phyloP scores from a whole-genome alignment of 805 yeast genomes.

The Candida khao-thaluensis region DNA sequence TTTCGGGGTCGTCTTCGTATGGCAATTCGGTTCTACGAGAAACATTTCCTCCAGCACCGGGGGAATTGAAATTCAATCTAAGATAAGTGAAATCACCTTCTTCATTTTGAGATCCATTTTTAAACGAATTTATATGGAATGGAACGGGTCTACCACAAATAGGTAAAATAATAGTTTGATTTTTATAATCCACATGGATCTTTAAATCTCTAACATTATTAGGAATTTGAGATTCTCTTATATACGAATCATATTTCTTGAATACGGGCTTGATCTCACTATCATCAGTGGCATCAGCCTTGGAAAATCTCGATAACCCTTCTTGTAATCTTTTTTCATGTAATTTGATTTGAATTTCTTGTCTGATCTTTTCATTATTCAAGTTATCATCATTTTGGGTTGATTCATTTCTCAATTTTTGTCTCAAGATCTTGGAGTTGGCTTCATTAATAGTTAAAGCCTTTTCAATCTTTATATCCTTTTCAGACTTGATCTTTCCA shows the following conservation, averaged over 20 bases:
- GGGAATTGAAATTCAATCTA: slow-evolving; percentile 89
- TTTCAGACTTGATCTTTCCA: slow-evolving; percentile 38
- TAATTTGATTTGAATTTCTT: slow-evolving; percentile 76
- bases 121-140: slow-evolving; percentile 90
- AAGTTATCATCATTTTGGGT: slow-evolving; percentile 63
- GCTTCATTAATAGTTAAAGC: slow-evolving; percentile 29
- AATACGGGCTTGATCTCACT: slow-evolving; percentile 69
- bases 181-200: slow-evolving; percentile 81
- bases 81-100: slow-evolving; percentile 93
- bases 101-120: slow-evolving; percentile 91
- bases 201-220: slow-evolving; percentile 75
- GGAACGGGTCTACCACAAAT: slow-evolving; percentile 97
- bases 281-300: slow-evolving; percentile 69
- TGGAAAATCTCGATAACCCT: slow-evolving; percentile 78
- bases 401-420: slow-evolving; percentile 76
- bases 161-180: slow-evolving; percentile 87
- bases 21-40: slow-evolving; percentile 79
- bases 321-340: slow-evolving; percentile 85
- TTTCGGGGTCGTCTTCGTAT: slow-evolving; percentile 83
- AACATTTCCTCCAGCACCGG: slow-evolving; percentile 76
- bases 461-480: slow-evolving; percentile 33
- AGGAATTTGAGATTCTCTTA: slow-evolving; percentile 92
- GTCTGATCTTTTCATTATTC: slow-evolving; percentile 73
- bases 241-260: slow-evolving; percentile 90
- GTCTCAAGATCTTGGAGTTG: slow-evolving; percentile 69